These are phyloP conservation scores for Pythium phragmitis DNA, from an alignment of 352 stramenopile genomes.

Conservation along the genomic window DNA sequence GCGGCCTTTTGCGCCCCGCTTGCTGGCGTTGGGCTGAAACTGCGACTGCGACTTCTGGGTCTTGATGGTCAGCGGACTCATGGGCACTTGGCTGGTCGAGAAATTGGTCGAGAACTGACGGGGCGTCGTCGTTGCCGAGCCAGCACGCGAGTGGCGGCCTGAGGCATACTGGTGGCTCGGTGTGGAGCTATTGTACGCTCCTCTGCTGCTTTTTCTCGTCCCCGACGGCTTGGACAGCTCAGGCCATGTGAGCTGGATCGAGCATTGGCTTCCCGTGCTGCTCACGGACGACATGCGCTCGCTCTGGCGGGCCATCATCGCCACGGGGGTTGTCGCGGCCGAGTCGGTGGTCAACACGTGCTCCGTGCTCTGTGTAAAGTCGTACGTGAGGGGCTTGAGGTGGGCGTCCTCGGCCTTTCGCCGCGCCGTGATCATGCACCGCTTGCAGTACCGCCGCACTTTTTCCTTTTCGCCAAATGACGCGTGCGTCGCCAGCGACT, in stretches of 20 bases:
- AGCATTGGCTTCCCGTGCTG: constrained; percentile 41
- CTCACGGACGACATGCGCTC: constrained; percentile 47
- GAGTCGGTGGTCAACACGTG: constrained; percentile 27
- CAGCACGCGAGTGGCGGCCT: constrained; percentile 13
- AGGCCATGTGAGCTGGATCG: constrained; percentile 29
- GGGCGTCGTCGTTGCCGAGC: constrained; percentile 11
- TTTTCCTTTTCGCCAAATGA: constrained; percentile 37
- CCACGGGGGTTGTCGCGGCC: constrained; percentile 26
- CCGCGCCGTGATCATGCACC: constrained; percentile 47
- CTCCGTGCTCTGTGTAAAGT: constrained; percentile 31
- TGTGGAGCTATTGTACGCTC: constrained; percentile 6
- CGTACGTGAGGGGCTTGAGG: constrained; percentile 33
- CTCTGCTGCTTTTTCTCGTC: not conserved
- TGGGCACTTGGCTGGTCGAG: constrained; percentile 48
- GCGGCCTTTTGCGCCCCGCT: constrained; percentile 25
- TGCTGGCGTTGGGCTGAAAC: constrained; percentile 8
- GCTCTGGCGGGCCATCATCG: constrained; percentile 29
- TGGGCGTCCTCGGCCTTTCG: constrained; percentile 39
- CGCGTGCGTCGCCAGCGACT: constrained; percentile 34
- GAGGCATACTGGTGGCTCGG: not conserved
- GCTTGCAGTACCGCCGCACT: constrained; percentile 54
- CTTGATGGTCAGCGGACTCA: constrained; percentile 57
- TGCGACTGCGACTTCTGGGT: constrained; percentile 13
- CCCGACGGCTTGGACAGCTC: constrained; percentile 11
- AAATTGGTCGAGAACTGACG: constrained; percentile 25